Conservation (phyloP, 2,329 filamentous ascomycete species). For the Neocucurbitaria cava region DNA sequence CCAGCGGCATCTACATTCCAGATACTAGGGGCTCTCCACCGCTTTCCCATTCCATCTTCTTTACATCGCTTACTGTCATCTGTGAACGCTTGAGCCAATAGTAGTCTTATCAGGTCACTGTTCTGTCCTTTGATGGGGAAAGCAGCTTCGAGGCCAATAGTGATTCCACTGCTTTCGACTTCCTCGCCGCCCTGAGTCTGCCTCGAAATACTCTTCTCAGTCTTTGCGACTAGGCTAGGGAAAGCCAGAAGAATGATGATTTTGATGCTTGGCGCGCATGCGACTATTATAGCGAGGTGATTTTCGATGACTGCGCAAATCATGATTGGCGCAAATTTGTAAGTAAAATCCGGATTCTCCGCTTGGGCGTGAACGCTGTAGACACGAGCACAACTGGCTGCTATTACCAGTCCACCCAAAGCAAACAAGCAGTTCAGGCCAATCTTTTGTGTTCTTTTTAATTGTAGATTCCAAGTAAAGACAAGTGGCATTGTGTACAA, state of each 20-base stretch:
- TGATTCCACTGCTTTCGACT: conserved; percentile 2
- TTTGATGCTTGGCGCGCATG: conserved; percentile 46
- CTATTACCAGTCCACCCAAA: conserved; percentile 41
- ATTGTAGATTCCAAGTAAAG: conserved; percentile 46
- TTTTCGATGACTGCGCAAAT: conserved; percentile 47
- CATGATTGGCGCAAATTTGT: conserved; percentile 36
- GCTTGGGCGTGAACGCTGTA: conserved; percentile 34
- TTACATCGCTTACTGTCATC: conserved; percentile 5
- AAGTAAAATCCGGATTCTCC: conserved; percentile 32
- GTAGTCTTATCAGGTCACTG: neutral
- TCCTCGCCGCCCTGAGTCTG: conserved; percentile 6
- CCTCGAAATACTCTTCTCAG: conserved; percentile 25
- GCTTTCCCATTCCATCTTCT: conserved; percentile 5
- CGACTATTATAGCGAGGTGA: conserved; percentile 46
- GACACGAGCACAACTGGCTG: conserved; percentile 34
- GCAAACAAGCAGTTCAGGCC: conserved; percentile 45
- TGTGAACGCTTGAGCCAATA: neutral
- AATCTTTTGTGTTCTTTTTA: conserved; percentile 39
- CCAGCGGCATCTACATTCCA: conserved; percentile 11
- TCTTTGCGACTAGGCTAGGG: conserved; percentile 29
- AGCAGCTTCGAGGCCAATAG: conserved; percentile 2
- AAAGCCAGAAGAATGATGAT: conserved; percentile 33
- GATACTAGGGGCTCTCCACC: conserved; percentile 20
- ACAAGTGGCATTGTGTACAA: conserved; percentile 49
- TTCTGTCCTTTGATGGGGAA: neutral